These are phyloP conservation scores for Vanrija sp. DNA, from an alignment of 1,284 basidiomycete species.

Conservation along the genomic window DNA sequence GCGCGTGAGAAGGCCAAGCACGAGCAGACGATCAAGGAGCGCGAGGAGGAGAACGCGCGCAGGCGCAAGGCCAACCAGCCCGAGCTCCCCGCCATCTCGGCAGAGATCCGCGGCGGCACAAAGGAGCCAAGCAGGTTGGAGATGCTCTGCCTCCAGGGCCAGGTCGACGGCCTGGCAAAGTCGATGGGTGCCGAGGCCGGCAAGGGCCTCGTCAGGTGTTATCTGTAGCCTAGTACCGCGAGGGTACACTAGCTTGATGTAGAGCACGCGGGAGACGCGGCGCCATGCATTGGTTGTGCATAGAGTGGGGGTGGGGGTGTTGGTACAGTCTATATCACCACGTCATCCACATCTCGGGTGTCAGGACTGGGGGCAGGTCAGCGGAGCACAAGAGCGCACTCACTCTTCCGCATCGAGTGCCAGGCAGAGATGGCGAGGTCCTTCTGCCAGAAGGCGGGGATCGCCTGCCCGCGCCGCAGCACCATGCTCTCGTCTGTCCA, in stretches of 20 bases:
- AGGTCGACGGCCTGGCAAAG: conserved; percentile 78
- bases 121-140: conserved; percentile 86
- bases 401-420: conserved; percentile 33
- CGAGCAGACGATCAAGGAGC: conserved; percentile 73
- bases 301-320: no score
- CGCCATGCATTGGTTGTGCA: no score
- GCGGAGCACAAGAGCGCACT: not conserved
- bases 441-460: conserved; percentile 4
- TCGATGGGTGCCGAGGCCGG: conserved; percentile 69
- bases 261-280: no score
- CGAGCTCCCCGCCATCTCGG: conserved; percentile 81
- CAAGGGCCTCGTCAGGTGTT: conserved; percentile 48
- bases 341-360: conserved; percentile 36
- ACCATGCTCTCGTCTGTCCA: not conserved
- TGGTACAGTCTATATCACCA: conserved; percentile 4
- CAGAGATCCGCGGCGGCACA: conserved; percentile 78
- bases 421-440: conserved; percentile 23
- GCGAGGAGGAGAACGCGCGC: conserved; percentile 83
- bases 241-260: not conserved
- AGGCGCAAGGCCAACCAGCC: conserved; percentile 79
- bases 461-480: conserved; percentile 11
- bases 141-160: conserved; percentile 78
- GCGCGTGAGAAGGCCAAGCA: conserved; percentile 80
- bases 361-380: conserved; percentile 25
- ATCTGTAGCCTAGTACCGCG: conserved; percentile 25